phyloP scores from a whole-genome alignment of 2,329 filamentous ascomycete genomes.

The Ophiostoma ips region DNA sequence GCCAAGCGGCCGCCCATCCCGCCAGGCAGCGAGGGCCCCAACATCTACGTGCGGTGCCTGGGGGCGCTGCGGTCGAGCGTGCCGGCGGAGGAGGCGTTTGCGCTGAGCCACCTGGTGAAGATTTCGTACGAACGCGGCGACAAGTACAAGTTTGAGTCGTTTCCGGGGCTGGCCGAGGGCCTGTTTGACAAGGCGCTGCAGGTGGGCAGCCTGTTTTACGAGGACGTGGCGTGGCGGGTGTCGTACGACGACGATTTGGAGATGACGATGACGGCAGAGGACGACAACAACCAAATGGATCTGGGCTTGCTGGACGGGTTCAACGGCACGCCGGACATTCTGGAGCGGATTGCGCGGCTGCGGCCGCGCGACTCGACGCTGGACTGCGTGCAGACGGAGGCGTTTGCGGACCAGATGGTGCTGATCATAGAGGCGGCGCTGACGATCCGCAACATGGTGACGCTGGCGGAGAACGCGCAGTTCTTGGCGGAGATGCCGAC shows the following conservation, averaged over 20 bases:
- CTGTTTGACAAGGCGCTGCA: constrained; percentile 74
- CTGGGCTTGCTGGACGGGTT: constrained; percentile 36
- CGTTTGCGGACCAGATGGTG: constrained; percentile 56
- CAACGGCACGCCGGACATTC: constrained; percentile 56
- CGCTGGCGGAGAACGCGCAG: constrained; percentile 73
- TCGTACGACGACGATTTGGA: constrained; percentile 52
- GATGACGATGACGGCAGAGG: too few relatives aligned
- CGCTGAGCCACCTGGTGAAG: constrained; percentile 83
- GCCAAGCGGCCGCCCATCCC: constrained; percentile 31
- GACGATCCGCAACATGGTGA: constrained; percentile 91
- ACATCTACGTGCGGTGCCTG: constrained; percentile 82
- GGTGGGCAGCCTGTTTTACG: constrained; percentile 63
- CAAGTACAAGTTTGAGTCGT: constrained; percentile 90
- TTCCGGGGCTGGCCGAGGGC: constrained; percentile 75
- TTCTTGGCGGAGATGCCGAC: constrained; percentile 65
- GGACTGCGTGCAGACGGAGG: constrained; percentile 58
- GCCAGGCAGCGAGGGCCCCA: constrained; percentile 57
- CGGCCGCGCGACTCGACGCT: constrained; percentile 39
- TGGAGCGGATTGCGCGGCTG: constrained; percentile 57
- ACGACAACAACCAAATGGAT: constrained; percentile 44
- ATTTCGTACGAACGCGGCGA: constrained; percentile 91
- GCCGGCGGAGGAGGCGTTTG: constrained; percentile 76
- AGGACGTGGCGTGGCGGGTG: constrained; percentile 63
- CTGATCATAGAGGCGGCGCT: constrained; percentile 75
- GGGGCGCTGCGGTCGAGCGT: constrained; percentile 71